Evolutionary conservation across 139 green algal species (phyloP).

Genomic region (Mesotaenium endlicherianum): DNA sequence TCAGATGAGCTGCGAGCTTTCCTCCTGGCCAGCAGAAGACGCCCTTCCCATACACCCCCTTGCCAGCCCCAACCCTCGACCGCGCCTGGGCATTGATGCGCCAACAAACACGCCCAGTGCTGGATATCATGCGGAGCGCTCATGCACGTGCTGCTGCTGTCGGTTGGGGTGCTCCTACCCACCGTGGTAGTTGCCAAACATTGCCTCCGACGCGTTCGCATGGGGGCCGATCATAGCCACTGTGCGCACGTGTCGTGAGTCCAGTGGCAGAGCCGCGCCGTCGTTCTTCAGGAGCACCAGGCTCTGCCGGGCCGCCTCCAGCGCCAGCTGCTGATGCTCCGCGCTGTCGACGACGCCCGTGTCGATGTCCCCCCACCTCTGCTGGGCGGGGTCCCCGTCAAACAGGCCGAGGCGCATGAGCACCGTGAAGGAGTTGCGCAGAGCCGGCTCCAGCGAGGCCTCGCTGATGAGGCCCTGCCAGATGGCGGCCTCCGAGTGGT

Average conservation of each 20-base stretch:
- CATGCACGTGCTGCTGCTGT: neutral
- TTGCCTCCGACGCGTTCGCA: neutral
- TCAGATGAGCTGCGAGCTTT: no score
- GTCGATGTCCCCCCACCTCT: neutral
- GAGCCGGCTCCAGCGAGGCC: neutral
- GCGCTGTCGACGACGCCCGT: neutral
- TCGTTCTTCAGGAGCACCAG: slow-evolving; percentile 36
- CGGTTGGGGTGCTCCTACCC: no score
- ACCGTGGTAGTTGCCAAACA: slow-evolving; percentile 31
- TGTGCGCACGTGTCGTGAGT: neutral
- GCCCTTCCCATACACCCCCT: no score
- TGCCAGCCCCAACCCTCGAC: no score
- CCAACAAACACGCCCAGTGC: no score
- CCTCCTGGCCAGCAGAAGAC: no score
- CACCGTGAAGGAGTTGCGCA: neutral
- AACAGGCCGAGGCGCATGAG: slow-evolving; percentile 28
- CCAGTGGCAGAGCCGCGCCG: neutral
- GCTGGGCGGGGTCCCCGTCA: neutral
- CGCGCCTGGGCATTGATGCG: no score
- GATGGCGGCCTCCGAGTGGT: neutral
- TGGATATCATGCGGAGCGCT: no score
- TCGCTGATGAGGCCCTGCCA: neutral
- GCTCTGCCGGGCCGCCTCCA: slow-evolving; percentile 10
- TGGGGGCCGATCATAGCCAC: slow-evolving; percentile 22
- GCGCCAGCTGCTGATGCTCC: neutral